Base-by-base conservation (phyloP, 2,329 filamentous ascomycete genomes). In the Fusarium transvaalense region DNA sequence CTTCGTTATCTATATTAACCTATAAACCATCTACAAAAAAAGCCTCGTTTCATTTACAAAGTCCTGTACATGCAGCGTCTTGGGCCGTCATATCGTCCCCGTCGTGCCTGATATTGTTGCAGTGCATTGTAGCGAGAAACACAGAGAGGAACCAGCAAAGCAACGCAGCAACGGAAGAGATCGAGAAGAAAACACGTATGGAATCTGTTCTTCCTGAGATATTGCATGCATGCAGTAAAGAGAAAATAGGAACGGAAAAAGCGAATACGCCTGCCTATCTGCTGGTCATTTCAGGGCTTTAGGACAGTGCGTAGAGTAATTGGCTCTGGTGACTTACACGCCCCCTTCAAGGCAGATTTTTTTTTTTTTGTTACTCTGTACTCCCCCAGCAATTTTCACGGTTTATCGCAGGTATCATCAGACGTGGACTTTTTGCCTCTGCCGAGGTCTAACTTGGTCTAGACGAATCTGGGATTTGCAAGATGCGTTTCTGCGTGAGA, bases 141-240 rank as follows among this genome's bases (percentile, higher is more conserved):
- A 48, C 27, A 42, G 47, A 64, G 32, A 48, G 57, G 47, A 42
- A 69, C 66, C 67, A 72, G 27, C 64, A 35, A 58, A 60, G n/a
- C 65, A 61, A 34, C 46, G 54, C 66, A 64, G 45, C 38, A 14
- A 53, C 32, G 21, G 52, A 42, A 32, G 13, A 41, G n/a, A 46
- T 15, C 7, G 35, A 19, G 59, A 57, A 55, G 42, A 42, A 66
- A 70, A 70, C 68, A 73, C 70, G 71, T 73, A 69, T n/a, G n/a
- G n/a, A n/a, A 64, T 52, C 43, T 37, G 29, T 37, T 27, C n/a
- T 37, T 27, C n/a, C 17, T 21, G 19, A 38, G 23, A 39, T n/a
- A 25, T 34, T 50, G 46, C 32, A 50, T 50, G 46, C 32, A 50
- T 50, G 46, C 46, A 48, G 29, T 34, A 23, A 50, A 50, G 35